phyloP scores from a whole-genome alignment of 129 eudicot species.

The Flaveria bidentis region DNA sequence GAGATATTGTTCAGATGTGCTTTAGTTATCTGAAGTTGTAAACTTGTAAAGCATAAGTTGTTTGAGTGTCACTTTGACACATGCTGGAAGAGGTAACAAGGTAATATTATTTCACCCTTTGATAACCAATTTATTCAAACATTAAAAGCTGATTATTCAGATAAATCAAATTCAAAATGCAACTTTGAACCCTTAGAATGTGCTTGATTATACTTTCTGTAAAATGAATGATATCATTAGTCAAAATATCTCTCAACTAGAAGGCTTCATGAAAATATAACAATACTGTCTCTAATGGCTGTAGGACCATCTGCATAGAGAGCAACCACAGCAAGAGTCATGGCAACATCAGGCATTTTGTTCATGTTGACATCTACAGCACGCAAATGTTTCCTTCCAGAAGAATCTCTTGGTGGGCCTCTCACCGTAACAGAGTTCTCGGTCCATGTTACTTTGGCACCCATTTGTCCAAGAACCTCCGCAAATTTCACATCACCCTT shows the following conservation, averaged over 20 bases:
- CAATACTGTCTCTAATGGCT: slow-evolving; percentile 87
- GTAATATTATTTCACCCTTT: background rate
- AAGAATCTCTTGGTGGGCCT: slow-evolving; percentile 78
- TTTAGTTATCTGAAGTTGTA: background rate
- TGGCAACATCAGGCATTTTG: slow-evolving; percentile 99
- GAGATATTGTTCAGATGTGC: background rate
- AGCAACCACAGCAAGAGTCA: slow-evolving; percentile 99
- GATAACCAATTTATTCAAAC: background rate
- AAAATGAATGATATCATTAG: too few relatives aligned
- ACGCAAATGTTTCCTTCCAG: slow-evolving; percentile 70
- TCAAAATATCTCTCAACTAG: background rate
- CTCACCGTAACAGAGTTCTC: slow-evolving; percentile 89
- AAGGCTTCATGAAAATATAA: background rate
- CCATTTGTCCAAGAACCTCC: slow-evolving; percentile 99
- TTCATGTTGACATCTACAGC: slow-evolving; percentile 99
- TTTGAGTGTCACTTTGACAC: slow-evolving; percentile 3
- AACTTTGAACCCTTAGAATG: background rate
- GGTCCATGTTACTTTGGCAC: slow-evolving; percentile 91
- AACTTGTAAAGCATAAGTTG: background rate
- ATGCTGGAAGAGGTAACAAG: background rate
- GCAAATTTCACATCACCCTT: slow-evolving; percentile 99
- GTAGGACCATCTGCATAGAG: slow-evolving; percentile 96
- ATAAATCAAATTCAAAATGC: background rate
- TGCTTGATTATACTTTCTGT: background rate
- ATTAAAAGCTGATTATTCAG: background rate